Evolutionary conservation across 2,329 filamentous ascomycete species (phyloP).

Genomic region (Fusarium multiceps): DNA sequence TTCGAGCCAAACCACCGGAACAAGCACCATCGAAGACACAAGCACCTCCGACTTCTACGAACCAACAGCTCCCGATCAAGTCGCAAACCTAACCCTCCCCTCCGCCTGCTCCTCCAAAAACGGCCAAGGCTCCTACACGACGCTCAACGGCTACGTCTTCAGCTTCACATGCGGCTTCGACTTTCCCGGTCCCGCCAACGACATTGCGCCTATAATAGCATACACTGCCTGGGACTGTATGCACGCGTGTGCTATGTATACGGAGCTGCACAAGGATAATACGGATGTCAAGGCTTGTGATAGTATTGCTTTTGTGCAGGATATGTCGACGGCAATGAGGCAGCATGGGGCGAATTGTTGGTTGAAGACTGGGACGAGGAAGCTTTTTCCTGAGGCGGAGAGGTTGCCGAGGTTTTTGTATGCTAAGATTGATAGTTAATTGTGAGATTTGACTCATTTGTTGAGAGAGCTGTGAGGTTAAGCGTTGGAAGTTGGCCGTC

Average conservation of each 20-base stretch:
- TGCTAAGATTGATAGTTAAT: neutral
- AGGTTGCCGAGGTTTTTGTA: slow-evolving; percentile 9
- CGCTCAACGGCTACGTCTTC: neutral
- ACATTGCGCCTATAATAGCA: slow-evolving; percentile 5
- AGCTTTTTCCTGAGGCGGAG: neutral
- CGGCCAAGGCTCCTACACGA: neutral
- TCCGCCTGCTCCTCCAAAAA: neutral
- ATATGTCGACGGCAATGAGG: neutral
- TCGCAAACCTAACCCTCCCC: slow-evolving; percentile 7
- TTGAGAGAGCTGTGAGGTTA: neutral
- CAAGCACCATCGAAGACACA: neutral
- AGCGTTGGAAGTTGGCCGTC: neutral
- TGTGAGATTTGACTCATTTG: neutral
- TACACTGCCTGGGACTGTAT: slow-evolving; percentile 16
- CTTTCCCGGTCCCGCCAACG: neutral
- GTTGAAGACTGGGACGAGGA: slow-evolving; percentile 2
- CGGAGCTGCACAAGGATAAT: neutral
- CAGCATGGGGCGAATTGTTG: slow-evolving; percentile 5
- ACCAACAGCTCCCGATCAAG: neutral
- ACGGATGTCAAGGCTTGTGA: neutral
- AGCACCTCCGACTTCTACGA: neutral
- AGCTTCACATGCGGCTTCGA: slow-evolving; percentile 2
- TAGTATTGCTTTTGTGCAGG: slow-evolving; percentile 1
- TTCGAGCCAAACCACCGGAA: neutral
- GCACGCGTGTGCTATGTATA: slow-evolving; percentile 13